Conservation (phyloP, 257 asterid species). For the Echites panduratus region DNA sequence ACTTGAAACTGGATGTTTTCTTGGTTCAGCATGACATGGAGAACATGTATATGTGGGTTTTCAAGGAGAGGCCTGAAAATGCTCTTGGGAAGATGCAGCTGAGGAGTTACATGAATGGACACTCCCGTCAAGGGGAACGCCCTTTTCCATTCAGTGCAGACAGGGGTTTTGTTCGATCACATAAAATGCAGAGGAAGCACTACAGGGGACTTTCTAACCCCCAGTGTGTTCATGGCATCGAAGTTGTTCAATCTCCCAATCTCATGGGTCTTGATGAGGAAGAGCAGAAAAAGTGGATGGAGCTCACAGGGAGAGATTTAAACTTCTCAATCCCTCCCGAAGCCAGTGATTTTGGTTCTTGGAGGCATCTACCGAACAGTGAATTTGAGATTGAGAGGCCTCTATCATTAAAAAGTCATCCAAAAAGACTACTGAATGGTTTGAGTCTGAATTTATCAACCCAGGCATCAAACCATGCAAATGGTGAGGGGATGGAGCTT, state of each 20-base stretch:
- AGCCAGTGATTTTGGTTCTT: slow-evolving; percentile 42
- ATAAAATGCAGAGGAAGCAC: slow-evolving; percentile 46
- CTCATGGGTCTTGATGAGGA: slow-evolving; percentile 34
- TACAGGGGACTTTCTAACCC: slow-evolving; percentile 45
- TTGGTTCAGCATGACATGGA: slow-evolving; percentile 52
- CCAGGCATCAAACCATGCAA: slow-evolving; percentile 18
- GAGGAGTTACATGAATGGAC: slow-evolving; percentile 50
- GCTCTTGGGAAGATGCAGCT: slow-evolving; percentile 51
- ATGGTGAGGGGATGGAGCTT: slow-evolving; percentile 38
- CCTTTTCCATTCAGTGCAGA: slow-evolving; percentile 43
- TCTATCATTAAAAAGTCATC: slow-evolving; percentile 19
- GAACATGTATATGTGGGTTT: slow-evolving; percentile 55
- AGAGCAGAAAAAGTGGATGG: slow-evolving; percentile 46
- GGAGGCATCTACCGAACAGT: slow-evolving; percentile 36
- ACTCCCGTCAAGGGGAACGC: slow-evolving; percentile 45
- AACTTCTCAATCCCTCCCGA: slow-evolving; percentile 40
- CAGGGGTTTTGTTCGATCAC: slow-evolving; percentile 41
- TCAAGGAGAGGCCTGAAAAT: slow-evolving; percentile 47
- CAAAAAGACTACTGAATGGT: slow-evolving; percentile 29
- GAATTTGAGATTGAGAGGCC: slow-evolving; percentile 40
- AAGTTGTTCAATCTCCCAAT: slow-evolving; percentile 41
- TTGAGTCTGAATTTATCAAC: slow-evolving; percentile 36
- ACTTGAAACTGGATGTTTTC: slow-evolving; percentile 41
- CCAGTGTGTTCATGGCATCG: slow-evolving; percentile 48
- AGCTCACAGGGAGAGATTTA: slow-evolving; percentile 40